Evolutionary conservation across 371 early-diverging fungal genomes (phyloP).

Genomic region (Amoeboaphelidium protococcarum): DNA sequence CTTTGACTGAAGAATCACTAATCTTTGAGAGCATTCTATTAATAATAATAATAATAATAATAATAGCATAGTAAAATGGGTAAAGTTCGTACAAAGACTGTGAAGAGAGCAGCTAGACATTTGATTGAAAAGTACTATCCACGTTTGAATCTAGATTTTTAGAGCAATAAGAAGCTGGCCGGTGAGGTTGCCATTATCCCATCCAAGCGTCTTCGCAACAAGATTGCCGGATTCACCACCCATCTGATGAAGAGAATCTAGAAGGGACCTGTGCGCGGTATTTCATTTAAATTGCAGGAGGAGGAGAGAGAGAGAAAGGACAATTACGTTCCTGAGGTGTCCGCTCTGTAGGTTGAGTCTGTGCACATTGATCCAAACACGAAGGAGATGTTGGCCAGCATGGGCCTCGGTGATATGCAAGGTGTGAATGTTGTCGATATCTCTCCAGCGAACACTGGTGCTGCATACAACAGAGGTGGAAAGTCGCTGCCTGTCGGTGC

Average conservation of each 20-base stretch:
- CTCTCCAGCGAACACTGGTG: too few relatives aligned
- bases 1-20: not conserved
- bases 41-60: not conserved
- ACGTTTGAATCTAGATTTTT: constrained; percentile 96
- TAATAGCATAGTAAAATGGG: not conserved
- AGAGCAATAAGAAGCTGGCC: constrained; percentile 98
- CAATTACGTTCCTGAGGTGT: constrained; percentile 97
- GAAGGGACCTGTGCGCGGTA: constrained; percentile 96
- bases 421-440: not conserved
- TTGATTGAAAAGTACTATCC: constrained; percentile 99
- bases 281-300: constrained; percentile 99
- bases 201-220: constrained; percentile 98
- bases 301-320: constrained; percentile 99
- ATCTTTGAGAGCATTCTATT: not conserved
- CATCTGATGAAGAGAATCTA: constrained; percentile 99
- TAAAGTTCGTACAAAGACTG: constrained; percentile 64
- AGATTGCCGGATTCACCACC: constrained; percentile 99
- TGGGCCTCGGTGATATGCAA: not conserved
- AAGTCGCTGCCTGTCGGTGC: too few relatives aligned
- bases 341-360: constrained; percentile 77
- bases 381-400: not conserved
- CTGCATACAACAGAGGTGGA: too few relatives aligned
- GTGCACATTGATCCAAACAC: constrained; percentile 94
- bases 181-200: constrained; percentile 94
- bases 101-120: constrained; percentile 98